Evolutionary conservation across 441 rosid genomes (phyloP).

Genomic region (Corymbia citriodora): DNA sequence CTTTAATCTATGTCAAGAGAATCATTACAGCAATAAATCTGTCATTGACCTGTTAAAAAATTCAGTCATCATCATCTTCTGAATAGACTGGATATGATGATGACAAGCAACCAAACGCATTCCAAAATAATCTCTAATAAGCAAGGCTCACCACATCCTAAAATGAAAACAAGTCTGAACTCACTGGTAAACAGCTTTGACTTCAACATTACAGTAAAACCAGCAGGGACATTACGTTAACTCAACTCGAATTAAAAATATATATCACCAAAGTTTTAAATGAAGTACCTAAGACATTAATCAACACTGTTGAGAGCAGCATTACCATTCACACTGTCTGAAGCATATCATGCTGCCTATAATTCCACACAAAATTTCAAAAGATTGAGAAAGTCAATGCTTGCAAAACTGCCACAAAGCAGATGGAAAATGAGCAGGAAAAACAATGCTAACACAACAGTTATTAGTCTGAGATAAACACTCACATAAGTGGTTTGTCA

Average conservation of each 20-base stretch:
- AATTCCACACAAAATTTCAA: constrained; percentile 36
- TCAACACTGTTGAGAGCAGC: constrained; percentile 57
- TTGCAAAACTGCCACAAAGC: constrained; percentile 30
- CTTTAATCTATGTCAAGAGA: not conserved
- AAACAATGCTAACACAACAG: not conserved
- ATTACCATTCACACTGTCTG: constrained; percentile 64
- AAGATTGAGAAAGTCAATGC: constrained; percentile 31
- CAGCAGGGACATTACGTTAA: not conserved
- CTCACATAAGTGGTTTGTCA: not conserved
- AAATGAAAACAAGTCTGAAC: not conserved
- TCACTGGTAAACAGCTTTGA: not conserved
- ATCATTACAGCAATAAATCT: not conserved
- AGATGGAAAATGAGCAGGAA: constrained; percentile 16
- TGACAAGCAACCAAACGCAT: not conserved
- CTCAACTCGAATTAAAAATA: not conserved
- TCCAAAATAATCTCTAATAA: not conserved
- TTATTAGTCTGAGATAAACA: not conserved
- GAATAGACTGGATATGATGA: not conserved
- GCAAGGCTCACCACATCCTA: not conserved
- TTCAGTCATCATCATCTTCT: not conserved
- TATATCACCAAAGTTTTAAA: not conserved
- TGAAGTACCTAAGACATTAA: constrained; percentile 60
- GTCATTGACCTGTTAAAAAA: not conserved
- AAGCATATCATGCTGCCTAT: constrained; percentile 87
- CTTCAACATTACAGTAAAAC: not conserved